Percentiles rank a stretch among this genome's conserved stretches.
Conservation (phyloP, 805 yeast genomes). For the Sugiyamaella marilandica region DNA sequence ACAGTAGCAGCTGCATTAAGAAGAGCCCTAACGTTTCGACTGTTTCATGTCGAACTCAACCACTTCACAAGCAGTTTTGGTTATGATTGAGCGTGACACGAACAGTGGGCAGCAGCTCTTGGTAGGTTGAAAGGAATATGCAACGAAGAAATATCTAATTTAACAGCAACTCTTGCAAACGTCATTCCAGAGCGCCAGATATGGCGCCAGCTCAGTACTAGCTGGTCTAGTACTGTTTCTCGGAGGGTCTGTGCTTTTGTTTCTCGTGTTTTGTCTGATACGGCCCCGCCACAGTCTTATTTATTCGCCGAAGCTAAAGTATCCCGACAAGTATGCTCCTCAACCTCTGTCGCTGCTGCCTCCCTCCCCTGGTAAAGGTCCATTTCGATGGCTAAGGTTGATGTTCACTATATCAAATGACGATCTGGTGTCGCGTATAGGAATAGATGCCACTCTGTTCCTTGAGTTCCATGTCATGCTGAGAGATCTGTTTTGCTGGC, state of each 20-base stretch:
- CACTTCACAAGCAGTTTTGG: no score
- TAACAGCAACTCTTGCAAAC: not conserved
- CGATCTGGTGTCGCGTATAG: constrained; percentile 27
- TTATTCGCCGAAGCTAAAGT: constrained; percentile 31
- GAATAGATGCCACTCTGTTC: constrained; percentile 35
- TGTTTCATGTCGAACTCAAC: not conserved
- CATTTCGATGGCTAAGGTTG: constrained; percentile 25
- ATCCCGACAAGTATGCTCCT: constrained; percentile 10
- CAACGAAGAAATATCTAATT: no score
- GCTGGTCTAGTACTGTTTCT: constrained; percentile 33
- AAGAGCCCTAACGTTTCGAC: not conserved
- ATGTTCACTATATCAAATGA: constrained; percentile 22
- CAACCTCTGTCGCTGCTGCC: not conserved
- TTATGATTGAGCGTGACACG: not conserved
- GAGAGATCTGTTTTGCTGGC: constrained; percentile 28
- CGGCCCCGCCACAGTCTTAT: constrained; percentile 31
- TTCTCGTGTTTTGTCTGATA: constrained; percentile 27
- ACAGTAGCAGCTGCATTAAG: not conserved
- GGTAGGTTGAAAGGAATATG: not conserved
- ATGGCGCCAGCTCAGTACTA: constrained; percentile 33
- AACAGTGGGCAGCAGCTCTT: not conserved
- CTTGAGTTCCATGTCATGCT: constrained; percentile 31
- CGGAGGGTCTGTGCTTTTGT: constrained; percentile 30
- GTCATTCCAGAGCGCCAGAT: constrained; percentile 18
- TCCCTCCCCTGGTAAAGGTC: constrained; percentile 18